Base-by-base conservation (phyloP, 306 rosid genomes). In the Prunus kanzakura region DNA sequence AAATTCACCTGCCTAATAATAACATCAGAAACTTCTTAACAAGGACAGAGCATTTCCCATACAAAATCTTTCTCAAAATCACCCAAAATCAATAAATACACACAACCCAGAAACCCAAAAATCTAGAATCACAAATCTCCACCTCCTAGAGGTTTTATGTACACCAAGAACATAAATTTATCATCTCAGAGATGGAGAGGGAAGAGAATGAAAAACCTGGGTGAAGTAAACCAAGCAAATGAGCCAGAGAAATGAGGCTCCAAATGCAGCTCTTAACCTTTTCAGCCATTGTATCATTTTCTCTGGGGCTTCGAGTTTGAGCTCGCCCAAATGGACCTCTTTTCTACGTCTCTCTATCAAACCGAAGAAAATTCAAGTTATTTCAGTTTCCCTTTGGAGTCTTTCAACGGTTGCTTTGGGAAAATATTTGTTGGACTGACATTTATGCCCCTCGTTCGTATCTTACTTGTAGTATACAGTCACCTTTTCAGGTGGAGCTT, bases 181-280 rank as follows among this genome's bases (percentile, higher is more conserved):
- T 2, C 32, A 27, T 15, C 35, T 30, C 2, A n/a, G 3, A 50
- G 62, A 60, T n/a, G 6, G n/a, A 58, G 56, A 52, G 15, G 35
- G 8, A 63, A 71, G 35, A 11, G 35, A 55, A 64, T 77, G 71
- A 78, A 46, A 25, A 81, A 92, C 96, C 97, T 88, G 97, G 78
- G 96, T 92, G 88, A 92, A 92, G 92, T 92, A 90, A 79, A 92
- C 82, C 88, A 92, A 82, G 86, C 93, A 92, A 81, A 92, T 78
- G 47, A 92, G 85, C 96, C 96, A 92, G 29, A 92, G 86, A 84
- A 90, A 92, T 7, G 92, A 87, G 35, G 84, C 82, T 74, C 96
- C 96, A 52, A 90, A 92, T 57, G 88, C 81, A 54, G 89, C 84
- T 77, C 82, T 82, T 77, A 92, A 49, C 55, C 77, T 84, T 63